Percentiles rank a stretch among this genome's conserved stretches.
Conservation (phyloP, 1,284 basidiomycete species). For the Agroathelia rolfsii region DNA sequence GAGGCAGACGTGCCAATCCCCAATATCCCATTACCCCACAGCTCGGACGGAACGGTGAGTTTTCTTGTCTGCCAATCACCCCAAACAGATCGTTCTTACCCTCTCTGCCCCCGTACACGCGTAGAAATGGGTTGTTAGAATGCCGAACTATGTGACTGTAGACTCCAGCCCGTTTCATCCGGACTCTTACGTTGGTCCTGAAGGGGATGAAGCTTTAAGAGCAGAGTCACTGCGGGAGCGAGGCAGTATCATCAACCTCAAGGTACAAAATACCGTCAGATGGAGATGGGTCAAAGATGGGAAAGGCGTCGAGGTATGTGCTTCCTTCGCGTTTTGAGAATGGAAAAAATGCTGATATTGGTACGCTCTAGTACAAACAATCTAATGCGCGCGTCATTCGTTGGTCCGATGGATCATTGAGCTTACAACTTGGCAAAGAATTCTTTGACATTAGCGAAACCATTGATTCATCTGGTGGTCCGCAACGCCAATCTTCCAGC, state of each 20-base stretch:
- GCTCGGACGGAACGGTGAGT: slow-evolving; percentile 62
- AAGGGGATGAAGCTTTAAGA: slow-evolving; percentile 51
- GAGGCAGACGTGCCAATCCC: slow-evolving; percentile 70
- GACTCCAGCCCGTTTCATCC: slow-evolving; percentile 77
- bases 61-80: slow-evolving; percentile 1
- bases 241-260: slow-evolving; percentile 73
- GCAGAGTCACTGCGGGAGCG: slow-evolving; percentile 54
- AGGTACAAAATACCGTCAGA: slow-evolving; percentile 83
- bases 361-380: slow-evolving; percentile 48
- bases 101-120: slow-evolving; percentile 6
- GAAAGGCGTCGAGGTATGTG: slow-evolving; percentile 57
- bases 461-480: slow-evolving; percentile 58
- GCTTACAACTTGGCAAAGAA: slow-evolving; percentile 82
- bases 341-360: slow-evolving; percentile 3
- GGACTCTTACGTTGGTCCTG: slow-evolving; percentile 71
- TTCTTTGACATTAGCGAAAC: slow-evolving; percentile 79
- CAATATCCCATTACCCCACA: slow-evolving; percentile 66
- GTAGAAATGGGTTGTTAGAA: slow-evolving; percentile 73
- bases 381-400: slow-evolving; percentile 82
- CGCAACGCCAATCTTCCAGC: slow-evolving; percentile 41
- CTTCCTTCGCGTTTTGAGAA: slow-evolving; percentile 3
- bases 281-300: slow-evolving; percentile 82
- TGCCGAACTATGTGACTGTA: slow-evolving; percentile 78
- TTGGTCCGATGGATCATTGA: slow-evolving; percentile 87
- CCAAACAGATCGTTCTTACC: too few species aligned